A percentile compares a stretch with the other conserved stretches of the same genome.
phyloP scores from a whole-genome alignment of 805 yeast genomes.

The Kodamaea neixiangensis region DNA sequence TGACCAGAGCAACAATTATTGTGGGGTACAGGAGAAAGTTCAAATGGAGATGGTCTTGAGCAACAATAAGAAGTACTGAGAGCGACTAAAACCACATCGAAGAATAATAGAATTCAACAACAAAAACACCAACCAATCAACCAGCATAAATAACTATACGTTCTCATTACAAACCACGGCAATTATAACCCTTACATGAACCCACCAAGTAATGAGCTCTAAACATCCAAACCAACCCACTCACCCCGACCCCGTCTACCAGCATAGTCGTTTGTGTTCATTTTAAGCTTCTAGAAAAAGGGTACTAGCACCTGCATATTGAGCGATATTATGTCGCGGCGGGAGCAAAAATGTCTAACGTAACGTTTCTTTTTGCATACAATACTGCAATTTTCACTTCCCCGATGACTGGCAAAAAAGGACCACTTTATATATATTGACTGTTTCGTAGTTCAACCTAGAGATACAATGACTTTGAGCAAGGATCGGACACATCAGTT shows the following conservation, averaged over 20 bases:
- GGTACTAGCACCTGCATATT: not conserved
- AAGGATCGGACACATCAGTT: conserved; percentile 27
- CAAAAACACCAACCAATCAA: too few species aligned
- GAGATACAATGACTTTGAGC: conserved; percentile 3
- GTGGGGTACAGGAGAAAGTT: not conserved
- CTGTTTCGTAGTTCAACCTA: not conserved
- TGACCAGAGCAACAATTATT: not conserved
- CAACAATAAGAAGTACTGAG: not conserved
- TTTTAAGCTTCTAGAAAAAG: not conserved
- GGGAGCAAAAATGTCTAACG: not conserved
- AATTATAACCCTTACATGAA: too few species aligned
- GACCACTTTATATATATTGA: not conserved
- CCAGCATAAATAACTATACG: not conserved
- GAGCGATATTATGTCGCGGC: too few species aligned
- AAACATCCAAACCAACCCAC: too few species aligned
- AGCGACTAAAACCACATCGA: not conserved
- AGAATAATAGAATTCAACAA: too few species aligned
- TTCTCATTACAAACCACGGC: not conserved
- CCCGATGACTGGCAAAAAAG: conserved; percentile 2
- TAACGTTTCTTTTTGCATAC: not conserved
- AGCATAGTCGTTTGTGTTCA: not conserved
- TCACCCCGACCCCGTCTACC: too few species aligned
- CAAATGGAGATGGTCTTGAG: not conserved
- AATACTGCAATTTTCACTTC: not conserved
- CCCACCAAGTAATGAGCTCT: too few species aligned